phyloP scores from a whole-genome alignment of 1,139 yeast genomes.

The Lodderomyces theae region DNA sequence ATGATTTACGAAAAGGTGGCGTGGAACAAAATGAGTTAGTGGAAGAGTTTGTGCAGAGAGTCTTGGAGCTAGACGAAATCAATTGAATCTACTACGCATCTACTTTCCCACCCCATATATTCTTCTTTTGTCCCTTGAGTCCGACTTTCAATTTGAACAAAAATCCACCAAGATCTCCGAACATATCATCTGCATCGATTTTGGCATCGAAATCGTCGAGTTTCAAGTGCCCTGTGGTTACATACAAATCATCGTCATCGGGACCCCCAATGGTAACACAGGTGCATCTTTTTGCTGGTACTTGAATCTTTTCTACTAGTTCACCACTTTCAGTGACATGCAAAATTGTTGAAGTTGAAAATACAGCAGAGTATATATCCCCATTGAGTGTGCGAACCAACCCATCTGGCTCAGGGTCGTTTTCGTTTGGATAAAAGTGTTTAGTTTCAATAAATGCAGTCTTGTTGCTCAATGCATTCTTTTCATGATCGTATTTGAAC shows the following conservation, averaged over 20 bases:
- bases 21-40: conserved; percentile 60
- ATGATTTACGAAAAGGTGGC: conserved; percentile 62
- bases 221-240: conserved; percentile 63
- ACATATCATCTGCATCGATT: conserved; percentile 25
- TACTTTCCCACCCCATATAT: conserved; percentile 22
- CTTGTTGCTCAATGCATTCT: conserved; percentile 47
- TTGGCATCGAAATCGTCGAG: conserved; percentile 33
- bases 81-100: background rate
- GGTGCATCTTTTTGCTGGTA: conserved; percentile 66
- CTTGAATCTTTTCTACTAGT: conserved; percentile 45
- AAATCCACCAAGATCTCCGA: conserved; percentile 58
- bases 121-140: conserved; percentile 26
- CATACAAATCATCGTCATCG: conserved; percentile 54
- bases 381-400: conserved; percentile 60
- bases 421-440: conserved; percentile 21
- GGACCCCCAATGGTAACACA: conserved; percentile 74
- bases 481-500: conserved; percentile 53
- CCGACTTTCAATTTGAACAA: conserved; percentile 27
- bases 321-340: conserved; percentile 52
- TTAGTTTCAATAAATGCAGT: conserved; percentile 40
- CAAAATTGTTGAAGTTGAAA: conserved; percentile 56
- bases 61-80: conserved; percentile 14
- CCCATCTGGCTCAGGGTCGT: conserved; percentile 79
- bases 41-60: conserved; percentile 52
- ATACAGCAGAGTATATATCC: conserved; percentile 68